A percentile compares a stretch with the other conserved stretches of the same genome.
These are phyloP conservation scores for Lipomyces japonicus DNA, from an alignment of 805 yeast genomes.

Conservation along the genomic window DNA sequence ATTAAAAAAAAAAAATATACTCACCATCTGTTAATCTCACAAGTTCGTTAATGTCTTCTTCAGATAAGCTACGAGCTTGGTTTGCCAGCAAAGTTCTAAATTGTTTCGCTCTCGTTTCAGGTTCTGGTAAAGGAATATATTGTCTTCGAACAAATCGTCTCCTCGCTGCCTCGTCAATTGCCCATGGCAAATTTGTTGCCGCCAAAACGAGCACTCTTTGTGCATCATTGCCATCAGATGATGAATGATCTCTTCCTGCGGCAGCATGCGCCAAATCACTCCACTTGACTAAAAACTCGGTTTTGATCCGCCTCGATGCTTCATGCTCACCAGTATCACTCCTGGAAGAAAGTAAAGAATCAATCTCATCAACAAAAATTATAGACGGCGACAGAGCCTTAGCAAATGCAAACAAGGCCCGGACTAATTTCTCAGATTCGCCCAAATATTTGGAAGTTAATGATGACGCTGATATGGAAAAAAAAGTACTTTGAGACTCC, in stretches of 20 bases:
- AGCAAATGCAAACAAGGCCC: slow-evolving; percentile 82
- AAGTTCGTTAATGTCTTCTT: slow-evolving; percentile 57
- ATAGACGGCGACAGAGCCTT: slow-evolving; percentile 85
- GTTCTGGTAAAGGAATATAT: slow-evolving; percentile 91
- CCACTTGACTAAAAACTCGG: slow-evolving; percentile 94
- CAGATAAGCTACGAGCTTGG: slow-evolving; percentile 68
- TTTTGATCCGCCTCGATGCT: slow-evolving; percentile 82
- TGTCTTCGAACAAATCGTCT: slow-evolving; percentile 87
- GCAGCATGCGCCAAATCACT: slow-evolving; percentile 85
- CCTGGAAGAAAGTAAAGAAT: slow-evolving; percentile 78
- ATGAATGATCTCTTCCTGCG: slow-evolving; percentile 56
- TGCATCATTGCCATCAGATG: slow-evolving; percentile 45
- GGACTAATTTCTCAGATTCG: slow-evolving; percentile 87
- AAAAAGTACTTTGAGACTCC: slow-evolving; percentile 88
- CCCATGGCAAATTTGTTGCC: slow-evolving; percentile 96
- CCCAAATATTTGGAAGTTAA: slow-evolving; percentile 79
- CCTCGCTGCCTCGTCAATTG: slow-evolving; percentile 94
- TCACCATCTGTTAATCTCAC: slow-evolving; percentile 63
- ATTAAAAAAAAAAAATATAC: background rate
- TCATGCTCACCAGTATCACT: slow-evolving; percentile 78
- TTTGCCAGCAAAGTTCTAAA: slow-evolving; percentile 60
- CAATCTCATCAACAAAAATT: slow-evolving; percentile 94
- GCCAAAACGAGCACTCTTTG: slow-evolving; percentile 84
- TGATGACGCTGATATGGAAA: slow-evolving; percentile 85
- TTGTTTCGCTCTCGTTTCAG: slow-evolving; percentile 72